A percentile compares a stretch with the other conserved stretches of the same genome.
Conservation (phyloP, 768 basidiomycete genomes). For the Cystobasidiopsis lactophilus region DNA sequence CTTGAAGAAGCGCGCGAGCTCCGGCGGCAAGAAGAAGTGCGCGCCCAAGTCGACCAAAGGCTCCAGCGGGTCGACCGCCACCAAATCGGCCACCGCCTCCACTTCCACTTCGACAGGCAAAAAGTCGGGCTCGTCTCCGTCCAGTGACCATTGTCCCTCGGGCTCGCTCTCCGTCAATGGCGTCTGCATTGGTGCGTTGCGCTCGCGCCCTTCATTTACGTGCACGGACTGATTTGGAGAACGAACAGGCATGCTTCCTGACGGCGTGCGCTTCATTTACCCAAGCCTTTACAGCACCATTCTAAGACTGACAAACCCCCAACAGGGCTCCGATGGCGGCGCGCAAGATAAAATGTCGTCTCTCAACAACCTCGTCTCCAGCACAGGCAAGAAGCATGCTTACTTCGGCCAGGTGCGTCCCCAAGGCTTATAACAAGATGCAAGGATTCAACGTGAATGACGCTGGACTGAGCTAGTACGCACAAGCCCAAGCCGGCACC, state of each 20-base stretch:
- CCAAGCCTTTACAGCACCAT: no score
- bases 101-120: constrained; percentile 1
- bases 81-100: not conserved
- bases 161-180: constrained; percentile 13
- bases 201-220: not conserved
- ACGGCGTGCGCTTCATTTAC: not conserved
- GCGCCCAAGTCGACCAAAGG: not conserved
- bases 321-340: constrained; percentile 16
- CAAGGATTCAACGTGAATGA: no score
- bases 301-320: no score
- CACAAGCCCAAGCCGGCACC: not conserved
- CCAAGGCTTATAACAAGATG: no score
- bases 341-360: constrained; percentile 13
- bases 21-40: no score
- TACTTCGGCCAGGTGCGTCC: constrained; percentile 17
- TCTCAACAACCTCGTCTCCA: constrained; percentile 3
- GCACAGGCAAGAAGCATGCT: constrained; percentile 7
- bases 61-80: not conserved
- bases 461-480: no score
- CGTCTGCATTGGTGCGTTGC: no score
- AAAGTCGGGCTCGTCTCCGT: not conserved
- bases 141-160: constrained; percentile 13
- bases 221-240: not conserved
- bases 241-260: not conserved
- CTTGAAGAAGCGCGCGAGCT: no score